These are phyloP conservation scores for Saccharomycopsis hybrid DNA, from an alignment of 1,139 yeast species.

Conservation along the genomic window DNA sequence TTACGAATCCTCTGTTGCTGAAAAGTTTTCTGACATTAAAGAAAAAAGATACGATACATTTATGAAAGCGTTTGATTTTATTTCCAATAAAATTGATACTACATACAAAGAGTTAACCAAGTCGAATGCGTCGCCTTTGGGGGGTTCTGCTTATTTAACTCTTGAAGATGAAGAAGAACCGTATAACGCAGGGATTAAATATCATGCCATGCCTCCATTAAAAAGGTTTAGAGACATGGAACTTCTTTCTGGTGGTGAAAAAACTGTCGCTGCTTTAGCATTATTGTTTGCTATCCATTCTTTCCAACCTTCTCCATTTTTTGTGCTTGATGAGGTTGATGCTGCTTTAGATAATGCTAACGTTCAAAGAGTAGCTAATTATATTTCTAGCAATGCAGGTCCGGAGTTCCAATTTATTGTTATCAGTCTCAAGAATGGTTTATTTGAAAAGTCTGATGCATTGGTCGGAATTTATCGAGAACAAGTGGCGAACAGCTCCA, in stretches of 20 bases:
- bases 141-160: constrained; percentile 89
- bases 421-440: constrained; percentile 79
- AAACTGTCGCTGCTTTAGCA: constrained; percentile 94
- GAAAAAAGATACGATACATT: constrained; percentile 54
- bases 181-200: constrained; percentile 72
- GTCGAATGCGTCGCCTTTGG: constrained; percentile 60
- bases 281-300: constrained; percentile 86
- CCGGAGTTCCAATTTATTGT: constrained; percentile 87
- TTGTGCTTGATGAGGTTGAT: constrained; percentile 93
- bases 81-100: constrained; percentile 62
- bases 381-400: constrained; percentile 70
- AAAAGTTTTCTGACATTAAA: constrained; percentile 55
- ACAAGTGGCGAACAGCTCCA: constrained; percentile 69
- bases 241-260: constrained; percentile 91
- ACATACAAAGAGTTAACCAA: constrained; percentile 87
- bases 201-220: constrained; percentile 96
- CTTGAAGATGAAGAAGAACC: constrained; percentile 90
- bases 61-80: constrained; percentile 69
- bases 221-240: constrained; percentile 93
- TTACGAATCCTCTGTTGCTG: constrained; percentile 49
- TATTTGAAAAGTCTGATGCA: constrained; percentile 85
- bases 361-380: constrained; percentile 78
- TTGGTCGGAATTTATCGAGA: constrained; percentile 91
- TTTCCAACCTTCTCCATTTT: constrained; percentile 90
- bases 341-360: constrained; percentile 93